Conservation (phyloP, 768 basidiomycete genomes). For the Royoungia palumana region DNA sequence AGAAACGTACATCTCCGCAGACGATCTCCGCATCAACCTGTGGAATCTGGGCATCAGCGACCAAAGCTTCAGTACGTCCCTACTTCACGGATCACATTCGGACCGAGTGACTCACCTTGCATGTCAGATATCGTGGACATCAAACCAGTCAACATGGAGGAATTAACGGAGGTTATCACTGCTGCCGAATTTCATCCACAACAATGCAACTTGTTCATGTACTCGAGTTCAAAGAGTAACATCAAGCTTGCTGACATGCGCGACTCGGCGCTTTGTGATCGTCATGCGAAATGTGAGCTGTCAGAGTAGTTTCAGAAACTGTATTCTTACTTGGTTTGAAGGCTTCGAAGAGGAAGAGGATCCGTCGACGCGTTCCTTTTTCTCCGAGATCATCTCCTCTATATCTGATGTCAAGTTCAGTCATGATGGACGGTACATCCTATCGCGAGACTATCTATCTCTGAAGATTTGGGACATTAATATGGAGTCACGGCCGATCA, state of each 20-base stretch:
- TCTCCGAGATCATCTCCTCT: conserved; percentile 99
- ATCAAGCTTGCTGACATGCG: conserved; percentile 99
- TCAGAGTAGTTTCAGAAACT: neutral
- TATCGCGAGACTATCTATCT: conserved; percentile 95
- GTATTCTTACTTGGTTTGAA: conserved; percentile 32
- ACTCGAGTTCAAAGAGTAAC: conserved; percentile 98
- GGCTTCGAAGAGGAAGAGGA: conserved; percentile 99
- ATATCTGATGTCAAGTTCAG: conserved; percentile 99
- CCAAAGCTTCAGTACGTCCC: conserved; percentile 92
- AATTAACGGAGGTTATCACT: conserved; percentile 99
- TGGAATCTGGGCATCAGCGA: conserved; percentile 99
- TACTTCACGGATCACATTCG: conserved; percentile 1
- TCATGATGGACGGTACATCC: conserved; percentile 93
- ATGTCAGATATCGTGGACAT: conserved; percentile 95
- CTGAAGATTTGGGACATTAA: conserved; percentile 99
- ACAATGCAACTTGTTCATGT: conserved; percentile 99
- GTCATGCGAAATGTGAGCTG: conserved; percentile 88
- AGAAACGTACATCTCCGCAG: conserved; percentile 99
- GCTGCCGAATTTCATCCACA: conserved; percentile 98
- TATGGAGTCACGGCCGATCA: conserved; percentile 95
- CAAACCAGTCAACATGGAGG: conserved; percentile 99
- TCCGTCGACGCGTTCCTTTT: conserved; percentile 95
- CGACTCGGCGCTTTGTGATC: conserved; percentile 94
- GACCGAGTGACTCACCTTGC: neutral
- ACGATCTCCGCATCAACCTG: conserved; percentile 94